Percentiles rank a stretch among this genome's conserved stretches.
phyloP scores from a whole-genome alignment of 768 basidiomycete species.

The Lentinus brumalis region DNA sequence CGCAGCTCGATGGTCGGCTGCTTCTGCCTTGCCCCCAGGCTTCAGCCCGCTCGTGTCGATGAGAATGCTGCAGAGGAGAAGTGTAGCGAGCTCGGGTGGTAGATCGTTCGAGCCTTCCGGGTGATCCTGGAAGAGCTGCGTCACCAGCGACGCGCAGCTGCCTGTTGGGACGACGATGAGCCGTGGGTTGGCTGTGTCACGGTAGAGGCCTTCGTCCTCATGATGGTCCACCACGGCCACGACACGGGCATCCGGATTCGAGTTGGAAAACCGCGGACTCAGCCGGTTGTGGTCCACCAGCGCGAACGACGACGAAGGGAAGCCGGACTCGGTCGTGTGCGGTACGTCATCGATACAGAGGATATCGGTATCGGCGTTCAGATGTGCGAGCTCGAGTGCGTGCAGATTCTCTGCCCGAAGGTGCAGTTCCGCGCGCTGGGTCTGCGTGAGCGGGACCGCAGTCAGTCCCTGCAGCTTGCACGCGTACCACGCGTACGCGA shows the following conservation, averaged over 20 bases:
- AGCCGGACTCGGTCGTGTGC: constrained; percentile 34
- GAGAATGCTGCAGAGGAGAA: constrained; percentile 80
- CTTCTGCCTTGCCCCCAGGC: constrained; percentile 73
- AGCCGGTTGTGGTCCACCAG: constrained; percentile 93
- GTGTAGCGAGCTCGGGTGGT: constrained; percentile 65
- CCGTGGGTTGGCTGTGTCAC: constrained; percentile 63
- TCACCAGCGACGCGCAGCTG: constrained; percentile 74
- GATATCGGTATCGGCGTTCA: constrained; percentile 55
- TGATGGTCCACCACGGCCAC: constrained; percentile 90
- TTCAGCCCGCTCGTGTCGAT: constrained; percentile 88
- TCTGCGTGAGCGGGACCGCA: constrained; percentile 74
- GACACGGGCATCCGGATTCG: constrained; percentile 53
- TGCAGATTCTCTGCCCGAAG: constrained; percentile 88
- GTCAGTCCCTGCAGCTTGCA: constrained; percentile 43
- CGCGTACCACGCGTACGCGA: constrained; percentile 81
- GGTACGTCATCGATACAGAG: constrained; percentile 73
- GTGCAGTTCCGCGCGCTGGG: constrained; percentile 62
- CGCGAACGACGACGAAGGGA: constrained; percentile 62
- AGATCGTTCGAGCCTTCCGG: constrained; percentile 31
- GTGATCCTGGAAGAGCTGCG: constrained; percentile 38
- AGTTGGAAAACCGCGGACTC: constrained; percentile 40
- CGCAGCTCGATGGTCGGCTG: constrained; percentile 64
- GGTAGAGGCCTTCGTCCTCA: constrained; percentile 75
- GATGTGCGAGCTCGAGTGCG: constrained; percentile 63
- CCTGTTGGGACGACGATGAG: constrained; percentile 66